Evolutionary conservation across 2,329 filamentous ascomycete genomes (phyloP).

Genomic region (Lachnellula willkommii): DNA sequence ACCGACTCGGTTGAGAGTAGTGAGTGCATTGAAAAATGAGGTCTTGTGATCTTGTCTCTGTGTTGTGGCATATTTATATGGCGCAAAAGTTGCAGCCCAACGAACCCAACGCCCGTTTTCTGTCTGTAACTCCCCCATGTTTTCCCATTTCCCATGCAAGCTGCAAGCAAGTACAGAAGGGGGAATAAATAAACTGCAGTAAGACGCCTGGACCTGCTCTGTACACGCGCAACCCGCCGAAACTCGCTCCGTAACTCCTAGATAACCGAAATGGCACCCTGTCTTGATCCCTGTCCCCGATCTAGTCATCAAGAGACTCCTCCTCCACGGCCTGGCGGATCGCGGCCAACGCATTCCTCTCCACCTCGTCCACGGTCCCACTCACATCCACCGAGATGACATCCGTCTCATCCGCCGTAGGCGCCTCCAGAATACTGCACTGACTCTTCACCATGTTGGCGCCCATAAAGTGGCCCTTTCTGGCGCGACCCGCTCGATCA

Average conservation of each 20-base stretch:
- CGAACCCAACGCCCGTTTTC: not conserved
- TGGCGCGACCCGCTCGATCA: constrained; percentile 68
- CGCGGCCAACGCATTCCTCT: constrained; percentile 52
- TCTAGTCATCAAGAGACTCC: not conserved
- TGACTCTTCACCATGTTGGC: constrained; percentile 93
- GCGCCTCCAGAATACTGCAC: constrained; percentile 80
- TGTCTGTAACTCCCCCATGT: not conserved
- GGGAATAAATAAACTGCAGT: constrained; percentile 1
- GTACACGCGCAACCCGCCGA: not conserved
- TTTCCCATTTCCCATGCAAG: not conserved
- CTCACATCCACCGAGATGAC: constrained; percentile 67
- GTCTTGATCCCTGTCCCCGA: not conserved
- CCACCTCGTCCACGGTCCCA: constrained; percentile 52
- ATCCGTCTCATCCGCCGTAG: constrained; percentile 63
- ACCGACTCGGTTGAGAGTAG: not conserved
- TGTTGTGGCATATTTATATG: not conserved
- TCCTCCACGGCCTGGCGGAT: constrained; percentile 35
- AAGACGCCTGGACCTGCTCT: not conserved
- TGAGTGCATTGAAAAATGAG: not conserved
- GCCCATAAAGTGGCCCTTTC: constrained; percentile 92
- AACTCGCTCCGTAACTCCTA: not conserved
- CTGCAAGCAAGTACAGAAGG: constrained; percentile 6
- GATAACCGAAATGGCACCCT: too few species aligned
- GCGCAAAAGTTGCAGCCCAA: not conserved
- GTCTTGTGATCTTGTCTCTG: constrained; percentile 4